Percentiles rank a stretch among this genome's conserved stretches.
Evolutionary conservation across 2,329 filamentous ascomycete genomes (phyloP).

Genomic region (Cladophialophora immunda): DNA sequence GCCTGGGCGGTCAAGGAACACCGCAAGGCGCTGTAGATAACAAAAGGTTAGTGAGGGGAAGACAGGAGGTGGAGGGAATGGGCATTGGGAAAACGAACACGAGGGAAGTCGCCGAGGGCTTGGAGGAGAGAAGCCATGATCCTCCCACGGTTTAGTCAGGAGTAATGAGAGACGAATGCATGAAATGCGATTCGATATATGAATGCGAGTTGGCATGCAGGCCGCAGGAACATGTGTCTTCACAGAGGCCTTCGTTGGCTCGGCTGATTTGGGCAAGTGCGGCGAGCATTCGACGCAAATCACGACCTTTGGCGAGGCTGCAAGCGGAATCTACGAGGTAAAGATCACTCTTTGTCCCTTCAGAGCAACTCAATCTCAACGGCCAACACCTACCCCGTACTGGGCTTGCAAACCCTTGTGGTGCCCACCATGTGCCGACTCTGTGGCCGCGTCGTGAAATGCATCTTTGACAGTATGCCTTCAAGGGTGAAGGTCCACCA

Average conservation of each 20-base stretch:
- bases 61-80: constrained; percentile 15
- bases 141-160: constrained; percentile 7
- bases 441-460: constrained; percentile 41
- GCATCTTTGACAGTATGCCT: constrained; percentile 42
- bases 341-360: not conserved
- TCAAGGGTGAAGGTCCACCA: constrained; percentile 36
- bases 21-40: constrained; percentile 70
- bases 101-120: constrained; percentile 40
- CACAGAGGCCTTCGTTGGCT: not conserved
- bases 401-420: not conserved
- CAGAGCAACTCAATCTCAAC: not conserved
- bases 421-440: constrained; percentile 39
- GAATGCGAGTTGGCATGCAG: constrained; percentile 3
- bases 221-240: constrained; percentile 2
- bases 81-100: constrained; percentile 32
- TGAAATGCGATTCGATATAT: constrained; percentile 8
- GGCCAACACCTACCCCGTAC: not conserved
- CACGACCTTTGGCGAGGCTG: constrained; percentile 6
- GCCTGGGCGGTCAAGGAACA: constrained; percentile 85
- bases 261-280: constrained; percentile 26
- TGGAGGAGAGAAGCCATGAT: constrained; percentile 41
- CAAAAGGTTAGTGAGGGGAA: constrained; percentile 13
- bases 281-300: constrained; percentile 23
- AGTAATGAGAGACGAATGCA: constrained; percentile 16
- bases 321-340: not conserved